These are phyloP conservation scores for Cyberlindnera bimundalis DNA, from an alignment of 805 yeast species.

Conservation along the genomic window DNA sequence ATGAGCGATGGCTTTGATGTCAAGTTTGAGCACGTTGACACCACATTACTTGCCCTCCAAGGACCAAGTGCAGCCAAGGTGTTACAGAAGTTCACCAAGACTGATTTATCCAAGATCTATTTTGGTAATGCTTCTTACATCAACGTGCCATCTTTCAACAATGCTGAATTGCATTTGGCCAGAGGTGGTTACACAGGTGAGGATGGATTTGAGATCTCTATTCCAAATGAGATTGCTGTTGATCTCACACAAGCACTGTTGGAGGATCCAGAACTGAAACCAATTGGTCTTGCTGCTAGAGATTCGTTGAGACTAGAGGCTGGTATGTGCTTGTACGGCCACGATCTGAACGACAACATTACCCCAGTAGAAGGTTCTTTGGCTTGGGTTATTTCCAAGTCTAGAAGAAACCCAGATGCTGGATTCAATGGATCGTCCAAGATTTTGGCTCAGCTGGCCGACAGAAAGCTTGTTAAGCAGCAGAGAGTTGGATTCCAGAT, in stretches of 20 bases:
- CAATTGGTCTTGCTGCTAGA: constrained; percentile 97
- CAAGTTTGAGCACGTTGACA: constrained; percentile 50
- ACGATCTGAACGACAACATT: constrained; percentile 73
- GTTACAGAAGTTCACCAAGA: constrained; percentile 59
- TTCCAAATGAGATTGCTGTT: constrained; percentile 56
- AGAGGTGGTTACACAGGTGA: constrained; percentile 98
- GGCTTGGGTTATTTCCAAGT: constrained; percentile 85
- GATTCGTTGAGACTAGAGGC: constrained; percentile 95
- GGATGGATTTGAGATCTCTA: constrained; percentile 93
- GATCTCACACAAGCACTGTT: constrained; percentile 60
- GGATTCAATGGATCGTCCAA: constrained; percentile 74
- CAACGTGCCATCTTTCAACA: constrained; percentile 32
- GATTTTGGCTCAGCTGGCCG: constrained; percentile 66
- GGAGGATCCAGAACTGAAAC: constrained; percentile 56
- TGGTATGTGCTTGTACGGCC: constrained; percentile 97
- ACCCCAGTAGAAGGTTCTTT: constrained; percentile 90
- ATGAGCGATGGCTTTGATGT: constrained; percentile 41
- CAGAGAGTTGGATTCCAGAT: constrained; percentile 71
- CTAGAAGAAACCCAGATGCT: constrained; percentile 49
- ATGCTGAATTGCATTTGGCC: constrained; percentile 64
- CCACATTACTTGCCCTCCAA: constrained; percentile 84
- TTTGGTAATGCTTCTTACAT: constrained; percentile 60
- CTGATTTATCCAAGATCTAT: constrained; percentile 54
- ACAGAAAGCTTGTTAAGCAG: constrained; percentile 52
- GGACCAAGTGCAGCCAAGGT: constrained; percentile 82